phyloP scores from a whole-genome alignment of 2,329 filamentous ascomycete genomes.

The Diplocarpon rosae region DNA sequence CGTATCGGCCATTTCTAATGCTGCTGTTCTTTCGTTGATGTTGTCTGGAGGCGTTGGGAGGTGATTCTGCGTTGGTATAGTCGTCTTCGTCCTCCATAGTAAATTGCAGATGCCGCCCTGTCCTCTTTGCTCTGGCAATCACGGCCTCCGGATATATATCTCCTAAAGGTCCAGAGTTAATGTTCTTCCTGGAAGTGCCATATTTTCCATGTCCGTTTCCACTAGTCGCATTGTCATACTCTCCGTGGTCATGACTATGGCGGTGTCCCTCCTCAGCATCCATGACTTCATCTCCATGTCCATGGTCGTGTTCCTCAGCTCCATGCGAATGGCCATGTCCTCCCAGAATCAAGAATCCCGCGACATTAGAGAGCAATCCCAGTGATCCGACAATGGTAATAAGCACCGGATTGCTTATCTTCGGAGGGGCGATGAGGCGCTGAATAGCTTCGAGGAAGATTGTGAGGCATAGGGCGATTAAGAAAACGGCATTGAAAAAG shows the following conservation, averaged over 20 bases:
- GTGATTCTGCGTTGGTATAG: constrained; percentile 13
- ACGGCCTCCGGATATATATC: constrained; percentile 54
- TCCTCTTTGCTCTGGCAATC: constrained; percentile 37
- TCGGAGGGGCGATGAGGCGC: constrained; percentile 81
- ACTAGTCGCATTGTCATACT: neutral
- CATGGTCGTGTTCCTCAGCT: constrained; percentile 35
- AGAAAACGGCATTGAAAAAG: constrained; percentile 93
- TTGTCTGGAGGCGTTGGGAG: constrained; percentile 12
- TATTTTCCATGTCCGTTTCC: constrained; percentile 30
- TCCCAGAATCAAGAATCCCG: constrained; percentile 83
- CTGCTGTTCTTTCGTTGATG: constrained; percentile 24
- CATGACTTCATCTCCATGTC: constrained; percentile 19
- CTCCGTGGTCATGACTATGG: constrained; percentile 34
- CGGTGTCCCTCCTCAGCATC: constrained; percentile 27
- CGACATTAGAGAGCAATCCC: constrained; percentile 77
- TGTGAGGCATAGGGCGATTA: constrained; percentile 90
- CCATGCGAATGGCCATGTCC: constrained; percentile 83
- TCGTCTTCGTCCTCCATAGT: constrained; percentile 22
- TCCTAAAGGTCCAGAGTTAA: constrained; percentile 43
- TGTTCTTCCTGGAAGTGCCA: neutral
- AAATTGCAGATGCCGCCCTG: constrained; percentile 22
- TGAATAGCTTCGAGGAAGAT: constrained; percentile 94
- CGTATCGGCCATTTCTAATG: constrained; percentile 41
- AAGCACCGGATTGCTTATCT: constrained; percentile 73
- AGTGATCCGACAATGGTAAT: constrained; percentile 83